A percentile compares a stretch with the other conserved stretches of the same genome.
Conservation (phyloP, 495 filamentous ascomycete species). For the Poronia punctata region DNA sequence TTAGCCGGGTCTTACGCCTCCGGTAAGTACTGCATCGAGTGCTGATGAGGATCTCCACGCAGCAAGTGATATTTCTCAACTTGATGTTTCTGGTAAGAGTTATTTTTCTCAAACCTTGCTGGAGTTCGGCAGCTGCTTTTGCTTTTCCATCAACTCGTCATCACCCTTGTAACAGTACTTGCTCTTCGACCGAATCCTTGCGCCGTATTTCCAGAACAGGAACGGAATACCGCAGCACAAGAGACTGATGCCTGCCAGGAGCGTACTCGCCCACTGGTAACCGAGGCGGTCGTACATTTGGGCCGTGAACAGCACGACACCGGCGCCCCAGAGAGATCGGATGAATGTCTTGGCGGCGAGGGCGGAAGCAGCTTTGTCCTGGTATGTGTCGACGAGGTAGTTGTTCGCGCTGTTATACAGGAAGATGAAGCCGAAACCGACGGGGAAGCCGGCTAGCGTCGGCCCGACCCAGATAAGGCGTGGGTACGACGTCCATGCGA, state of each 20-base stretch:
- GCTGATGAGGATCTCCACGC: no score
- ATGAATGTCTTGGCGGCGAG: conserved; percentile 81
- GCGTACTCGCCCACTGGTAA: conserved; percentile 65
- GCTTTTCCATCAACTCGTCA: conserved; percentile 14
- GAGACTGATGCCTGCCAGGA: conserved; percentile 65
- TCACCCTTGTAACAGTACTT: conserved; percentile 58
- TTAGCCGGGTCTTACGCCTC: no score
- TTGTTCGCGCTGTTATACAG: conserved; percentile 79
- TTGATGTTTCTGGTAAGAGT: no score
- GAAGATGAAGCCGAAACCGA: conserved; percentile 83
- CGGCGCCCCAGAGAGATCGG: conserved; percentile 72
- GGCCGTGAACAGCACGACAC: conserved; percentile 65
- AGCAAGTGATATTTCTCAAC: no score
- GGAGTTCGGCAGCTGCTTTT: neutral
- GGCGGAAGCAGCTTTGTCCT: conserved; percentile 76
- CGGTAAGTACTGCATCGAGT: no score
- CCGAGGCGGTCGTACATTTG: conserved; percentile 72
- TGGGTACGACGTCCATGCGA: conserved; percentile 73
- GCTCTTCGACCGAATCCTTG: conserved; percentile 53
- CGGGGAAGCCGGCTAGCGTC: conserved; percentile 62
- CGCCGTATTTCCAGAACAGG: conserved; percentile 69
- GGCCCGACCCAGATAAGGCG: conserved; percentile 63
- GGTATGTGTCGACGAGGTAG: conserved; percentile 75
- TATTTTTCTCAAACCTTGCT: conserved; percentile 3
- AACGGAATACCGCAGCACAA: conserved; percentile 72